Base-by-base conservation (phyloP, 1,284 basidiomycete species). In the Cryptococcus wingfieldii region DNA sequence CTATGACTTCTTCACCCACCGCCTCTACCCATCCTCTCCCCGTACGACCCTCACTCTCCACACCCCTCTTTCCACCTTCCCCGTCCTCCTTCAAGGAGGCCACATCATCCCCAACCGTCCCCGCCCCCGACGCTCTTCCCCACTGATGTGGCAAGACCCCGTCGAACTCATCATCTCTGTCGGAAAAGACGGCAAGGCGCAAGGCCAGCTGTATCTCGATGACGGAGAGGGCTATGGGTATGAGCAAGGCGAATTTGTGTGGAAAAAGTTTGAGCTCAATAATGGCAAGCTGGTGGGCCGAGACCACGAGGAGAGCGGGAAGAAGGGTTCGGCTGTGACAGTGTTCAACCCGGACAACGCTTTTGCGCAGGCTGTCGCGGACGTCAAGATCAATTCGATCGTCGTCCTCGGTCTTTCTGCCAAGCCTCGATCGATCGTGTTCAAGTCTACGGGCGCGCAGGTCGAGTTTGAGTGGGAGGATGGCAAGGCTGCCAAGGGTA, bases 121-220 rank as follows among this genome's bases (percentile, higher is more conserved):
- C 74, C 86, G 94, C 27, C 87, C 89, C 1, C 83, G 95, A 41
- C 84, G 94, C 5, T 83, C 94, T 1, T 90, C 93, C 0, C 81
- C 87, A 0, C 81, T 96, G 42, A 95, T 95, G 86, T 89, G 86
- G 79, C 78, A 81, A 53, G 96, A 99, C 73, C 96, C 96, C 0
- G 90, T 96, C 80, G 98, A 94, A 0, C 83, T 99, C 39, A 84
- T 88, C 56, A 80, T 97, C 25, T 90, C 92, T 0, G 79, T 96
- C 19, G 83, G 83, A 77, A 84, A 85, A 54, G 71, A 80, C 3
- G 83, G 84, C 25, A 70, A 65, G 8, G 93, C 94, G 0, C 70
- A 71, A 3, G 95, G 95, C 38, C 88, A 93, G 71, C 80, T 99
- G 39, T 99, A 98, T 77, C 82, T 96, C 53, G 96, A 98, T 74